Conservation (phyloP, 164 flowering plant species). For the Platanus orientalis region DNA sequence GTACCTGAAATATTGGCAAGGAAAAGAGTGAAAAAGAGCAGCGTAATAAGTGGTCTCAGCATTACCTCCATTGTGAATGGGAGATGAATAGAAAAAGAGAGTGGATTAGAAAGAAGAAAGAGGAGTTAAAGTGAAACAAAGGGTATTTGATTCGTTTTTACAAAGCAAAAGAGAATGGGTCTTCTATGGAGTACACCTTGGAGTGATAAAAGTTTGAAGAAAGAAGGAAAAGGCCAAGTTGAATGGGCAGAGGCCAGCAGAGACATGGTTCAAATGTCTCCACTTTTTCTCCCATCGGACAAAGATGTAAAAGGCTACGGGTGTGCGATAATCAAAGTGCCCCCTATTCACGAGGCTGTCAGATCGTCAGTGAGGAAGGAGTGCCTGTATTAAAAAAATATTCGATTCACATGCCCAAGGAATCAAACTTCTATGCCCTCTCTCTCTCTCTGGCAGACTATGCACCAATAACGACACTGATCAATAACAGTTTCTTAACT, state of each 20-base stretch:
- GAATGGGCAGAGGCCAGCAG: not conserved
- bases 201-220: too few species aligned
- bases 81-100: not conserved
- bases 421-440: too few species aligned
- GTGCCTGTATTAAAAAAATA: not conserved
- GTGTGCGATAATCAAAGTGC: slow-evolving; percentile 3
- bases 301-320: not conserved
- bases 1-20: slow-evolving; percentile 33
- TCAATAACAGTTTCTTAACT: too few species aligned
- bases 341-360: slow-evolving; percentile 16
- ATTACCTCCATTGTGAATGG: slow-evolving; percentile 19
- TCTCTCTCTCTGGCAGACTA: too few species aligned
- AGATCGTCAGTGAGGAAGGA: slow-evolving; percentile 12
- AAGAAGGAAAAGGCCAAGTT: not conserved
- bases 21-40: slow-evolving; percentile 20
- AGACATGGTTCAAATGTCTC: too few species aligned
- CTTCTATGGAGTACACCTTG: too few species aligned
- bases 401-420: slow-evolving; percentile 11
- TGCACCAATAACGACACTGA: too few species aligned
- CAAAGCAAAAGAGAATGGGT: too few species aligned
- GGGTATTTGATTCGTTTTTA: too few species aligned
- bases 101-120: too few species aligned
- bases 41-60: slow-evolving; percentile 22
- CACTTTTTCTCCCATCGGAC: not conserved
- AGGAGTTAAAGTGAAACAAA: not conserved